Evolutionary conservation across 2,329 filamentous ascomycete genomes (phyloP), one percentile per base, ranked within the genome.

Genomic region (Fusarium fracticaudum): DNA sequence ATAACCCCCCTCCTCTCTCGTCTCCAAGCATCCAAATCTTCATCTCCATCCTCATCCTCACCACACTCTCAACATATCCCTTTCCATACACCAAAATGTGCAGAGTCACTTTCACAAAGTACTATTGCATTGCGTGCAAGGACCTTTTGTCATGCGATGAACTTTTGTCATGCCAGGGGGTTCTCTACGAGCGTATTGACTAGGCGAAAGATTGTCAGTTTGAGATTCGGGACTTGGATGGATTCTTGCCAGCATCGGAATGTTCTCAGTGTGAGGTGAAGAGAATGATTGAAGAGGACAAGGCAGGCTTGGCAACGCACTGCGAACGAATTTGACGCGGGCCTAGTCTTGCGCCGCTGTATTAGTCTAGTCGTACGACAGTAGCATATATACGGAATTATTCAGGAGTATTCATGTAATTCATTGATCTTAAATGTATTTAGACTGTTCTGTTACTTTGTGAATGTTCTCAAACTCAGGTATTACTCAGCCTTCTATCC

Each of bases 361-460:
- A 35, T 24, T 35, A 20, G 29, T 8, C n/a, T 35, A 35, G 7
- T 20, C 7, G 26, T 15, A 12, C 9, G 7, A 20, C 20, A 37
- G 12, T 26, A 24, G 18, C n/a, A 8, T 11, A 35, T 24, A 20
- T 26, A 26, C 8, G 18, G 13, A 20, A 17, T 13, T 4, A 10
- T 4, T 10, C 0, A 24, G 22, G 17, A 18, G 22, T 3, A 18
- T 5, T 20, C 6, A 7, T 24, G 3, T 0, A 15, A 51, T 14
- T 13, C 6, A n/a, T n/a, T 6, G 4, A 41, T 20, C 35, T 8
- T 0, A 11, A 51, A 37, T 26, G 17, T 11, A 4, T 35, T 20
- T 0, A 8, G 13, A 6, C 20, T 12, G 12, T 37, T 8, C 3
- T 1, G 13, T 24, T 20, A 0, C 15, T 20, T 26, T 15, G 6